Evolutionary conservation across 306 rosid genomes (phyloP).

Genomic region (Cicer pinnatifidum): DNA sequence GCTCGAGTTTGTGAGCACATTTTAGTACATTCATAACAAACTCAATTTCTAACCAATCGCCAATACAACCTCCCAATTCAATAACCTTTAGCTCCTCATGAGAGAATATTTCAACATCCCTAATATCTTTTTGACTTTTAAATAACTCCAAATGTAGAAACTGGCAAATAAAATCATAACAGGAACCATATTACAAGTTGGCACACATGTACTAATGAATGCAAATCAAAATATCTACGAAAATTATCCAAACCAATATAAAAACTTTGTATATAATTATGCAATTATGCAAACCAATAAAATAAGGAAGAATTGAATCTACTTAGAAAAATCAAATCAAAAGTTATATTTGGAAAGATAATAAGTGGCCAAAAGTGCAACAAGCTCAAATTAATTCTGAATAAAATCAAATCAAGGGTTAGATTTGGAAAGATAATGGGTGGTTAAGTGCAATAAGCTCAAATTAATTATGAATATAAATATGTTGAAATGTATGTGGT

Average conservation of each 20-base stretch:
- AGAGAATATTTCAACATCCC: neutral
- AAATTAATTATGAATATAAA: too few species aligned
- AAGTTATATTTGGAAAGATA: neutral
- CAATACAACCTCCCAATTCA: conserved; percentile 16
- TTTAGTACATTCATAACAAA: neutral
- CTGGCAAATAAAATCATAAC: neutral
- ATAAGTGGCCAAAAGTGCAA: neutral
- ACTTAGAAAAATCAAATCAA: neutral
- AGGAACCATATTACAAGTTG: neutral
- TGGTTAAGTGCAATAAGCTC: neutral
- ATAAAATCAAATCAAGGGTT: too few species aligned
- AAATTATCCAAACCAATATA: neutral
- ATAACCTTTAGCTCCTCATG: neutral
- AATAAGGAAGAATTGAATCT: neutral
- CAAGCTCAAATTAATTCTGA: neutral
- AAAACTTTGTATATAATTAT: neutral
- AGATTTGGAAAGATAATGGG: neutral
- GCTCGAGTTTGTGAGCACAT: conserved; percentile 1
- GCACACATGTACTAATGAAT: neutral
- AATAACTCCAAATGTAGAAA: neutral
- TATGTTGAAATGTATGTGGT: too few species aligned
- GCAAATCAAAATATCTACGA: neutral
- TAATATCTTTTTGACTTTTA: neutral
- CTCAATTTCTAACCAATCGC: conserved; percentile 30
- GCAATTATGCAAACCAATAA: neutral